A percentile compares a stretch with the other conserved stretches of the same genome.
Conservation (phyloP, 2,329 filamentous ascomycete species). For the Orbilia quercus region DNA sequence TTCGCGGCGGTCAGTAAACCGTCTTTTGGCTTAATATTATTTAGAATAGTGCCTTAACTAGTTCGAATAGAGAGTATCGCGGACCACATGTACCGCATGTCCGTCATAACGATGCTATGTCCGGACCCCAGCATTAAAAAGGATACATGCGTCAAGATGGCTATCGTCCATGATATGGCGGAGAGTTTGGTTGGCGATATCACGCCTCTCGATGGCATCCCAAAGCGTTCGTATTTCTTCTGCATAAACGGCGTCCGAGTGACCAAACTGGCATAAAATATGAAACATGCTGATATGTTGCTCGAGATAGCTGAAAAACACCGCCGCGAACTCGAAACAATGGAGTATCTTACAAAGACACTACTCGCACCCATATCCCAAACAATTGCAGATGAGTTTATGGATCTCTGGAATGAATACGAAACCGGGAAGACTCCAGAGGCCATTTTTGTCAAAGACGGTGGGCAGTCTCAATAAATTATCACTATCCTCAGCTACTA, state of each 20-base stretch:
- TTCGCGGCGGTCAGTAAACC: slow-evolving; percentile 64
- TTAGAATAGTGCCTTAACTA: not conserved
- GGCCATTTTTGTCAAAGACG: slow-evolving; percentile 88
- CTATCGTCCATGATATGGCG: slow-evolving; percentile 96
- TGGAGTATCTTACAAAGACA: slow-evolving; percentile 84
- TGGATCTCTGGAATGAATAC: slow-evolving; percentile 91
- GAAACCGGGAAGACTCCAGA: slow-evolving; percentile 87
- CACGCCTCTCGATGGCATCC: slow-evolving; percentile 86
- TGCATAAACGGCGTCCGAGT: too few relatives aligned
- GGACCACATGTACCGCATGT: slow-evolving; percentile 99
- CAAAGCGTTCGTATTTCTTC: slow-evolving; percentile 72
- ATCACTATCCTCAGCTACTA: not conserved
- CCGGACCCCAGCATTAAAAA: slow-evolving; percentile 76
- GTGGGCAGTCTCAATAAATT: slow-evolving; percentile 30
- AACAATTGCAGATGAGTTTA: slow-evolving; percentile 78
- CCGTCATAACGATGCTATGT: slow-evolving; percentile 91
- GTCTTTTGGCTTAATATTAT: not conserved
- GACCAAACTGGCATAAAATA: too few relatives aligned
- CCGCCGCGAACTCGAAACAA: slow-evolving; percentile 84
- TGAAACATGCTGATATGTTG: slow-evolving; percentile 46
- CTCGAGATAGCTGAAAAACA: slow-evolving; percentile 75
- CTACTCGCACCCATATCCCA: slow-evolving; percentile 80
- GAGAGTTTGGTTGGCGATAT: slow-evolving; percentile 96
- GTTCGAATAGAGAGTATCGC: slow-evolving; percentile 79
- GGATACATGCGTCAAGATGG: slow-evolving; percentile 94